Base-by-base conservation (phyloP, 306 rosid species). In the Cicer bijugum region DNA sequence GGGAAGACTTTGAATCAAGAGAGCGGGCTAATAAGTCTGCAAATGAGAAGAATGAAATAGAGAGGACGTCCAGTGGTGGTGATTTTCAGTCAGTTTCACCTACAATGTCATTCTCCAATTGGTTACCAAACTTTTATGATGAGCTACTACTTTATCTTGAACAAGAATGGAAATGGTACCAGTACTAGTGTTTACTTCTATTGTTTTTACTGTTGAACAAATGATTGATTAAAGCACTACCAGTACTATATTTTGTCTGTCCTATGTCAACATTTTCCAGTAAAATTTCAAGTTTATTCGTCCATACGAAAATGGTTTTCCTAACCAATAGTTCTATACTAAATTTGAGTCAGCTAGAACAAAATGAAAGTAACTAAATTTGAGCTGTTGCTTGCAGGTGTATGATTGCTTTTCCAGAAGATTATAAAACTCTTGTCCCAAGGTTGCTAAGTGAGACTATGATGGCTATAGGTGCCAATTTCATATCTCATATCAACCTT, bases 131-230 rank as follows among this genome's bases (percentile, higher is more conserved):
- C 88, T 95, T 95, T 89, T 91, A 91, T 46, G 97, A 95, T 20
- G 99, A 91, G 48, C 78, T 95, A 84, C 89, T 95, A 65, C 99
- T 95, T 71, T 95, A 89, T 86, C 97, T 95, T 40, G 97, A 95
- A 83, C 99, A 95, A 83, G 99, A 91, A 81, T 91, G 99, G 99
- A 95, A 95, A 80, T 95, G 99, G 99, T 95, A 88, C 14, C 6
- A 10, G 77, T 82, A 61, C 12, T 50, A 58, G 68, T 67, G 58
- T 79, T 77, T 60, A 17, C 73, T 71, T 72, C 33, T 12, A 9
- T 51, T 67, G 48, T 81, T 67, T 65, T 37, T 71, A 51, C 58
- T 9, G 19, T 52, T 53, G 39, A 71, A 52, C 42, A 33, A 39
- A 57, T 38, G 17, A 52, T 47, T 79, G 47, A 42, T 81, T 71